Evolutionary conservation across 306 rosid genomes (phyloP), one percentile per base, ranked within the genome.

Genomic region (Dalbergia cochinchinensis): DNA sequence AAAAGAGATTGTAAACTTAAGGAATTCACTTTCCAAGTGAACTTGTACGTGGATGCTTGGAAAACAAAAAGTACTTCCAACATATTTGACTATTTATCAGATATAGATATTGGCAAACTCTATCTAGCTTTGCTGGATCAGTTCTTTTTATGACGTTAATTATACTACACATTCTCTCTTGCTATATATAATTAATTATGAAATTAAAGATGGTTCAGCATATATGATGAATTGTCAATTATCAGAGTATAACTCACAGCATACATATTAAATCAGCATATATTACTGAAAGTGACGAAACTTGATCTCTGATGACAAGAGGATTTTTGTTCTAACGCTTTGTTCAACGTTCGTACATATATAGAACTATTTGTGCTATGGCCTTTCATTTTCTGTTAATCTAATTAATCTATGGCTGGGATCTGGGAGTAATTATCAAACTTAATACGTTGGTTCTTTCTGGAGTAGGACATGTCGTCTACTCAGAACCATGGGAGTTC

Each of bases 11-110:
- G 82, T 22, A 69, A 57, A 74, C 75, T 77, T 88, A 65, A 86
- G 83, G 71, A 74, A 71, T 79, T 85, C 79, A 75, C 50, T 76
- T 77, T 58, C 80, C 89, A 19, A 81, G 80, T 81, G 74, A 50
- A 72, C 53, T 72, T 63, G 71, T 59, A 68, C 71, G 45, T 77
- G 80, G 71, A 62, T 62, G 79, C 35, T 50, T 26, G 34, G 67
- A 71, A 76, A 69, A 50, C n/a, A 3, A n/a, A 57, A 57, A 11
- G 3, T 15, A 42, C 69, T 68, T n/a, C 51, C 47, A 58, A 31
- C 6, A 69, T 45, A 76, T 35, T 64, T 53, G 47, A 76, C 53
- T 41, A 48, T 34, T 19, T 12, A 45, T 45, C 35, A 60, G 69
- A 45, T 60, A 22, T 60, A 9, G 1, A 35, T 45, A 44, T 2